These are phyloP conservation scores for Botrytis fragariae DNA, from an alignment of 2,329 filamentous ascomycete genomes.

Conservation along the genomic window DNA sequence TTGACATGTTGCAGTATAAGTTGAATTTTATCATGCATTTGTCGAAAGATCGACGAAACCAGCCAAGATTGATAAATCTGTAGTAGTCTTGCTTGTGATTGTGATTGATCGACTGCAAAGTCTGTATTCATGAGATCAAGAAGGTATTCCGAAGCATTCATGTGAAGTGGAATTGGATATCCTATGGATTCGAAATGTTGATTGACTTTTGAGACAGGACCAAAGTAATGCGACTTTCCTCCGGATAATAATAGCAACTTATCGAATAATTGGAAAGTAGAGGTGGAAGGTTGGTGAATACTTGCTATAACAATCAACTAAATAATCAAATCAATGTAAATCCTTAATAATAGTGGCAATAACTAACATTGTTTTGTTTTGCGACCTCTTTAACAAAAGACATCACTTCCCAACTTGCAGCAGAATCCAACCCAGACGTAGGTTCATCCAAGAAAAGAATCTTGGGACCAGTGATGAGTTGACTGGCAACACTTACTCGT, in stretches of 20 bases:
- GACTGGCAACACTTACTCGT: constrained; percentile 73
- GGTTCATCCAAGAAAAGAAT: constrained; percentile 80
- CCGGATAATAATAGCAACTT: constrained; percentile 71
- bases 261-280: constrained; percentile 78
- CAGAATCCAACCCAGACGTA: constrained; percentile 79
- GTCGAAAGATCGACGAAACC: constrained; percentile 44
- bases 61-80: constrained; percentile 56
- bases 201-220: constrained; percentile 56
- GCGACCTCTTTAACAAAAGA: constrained; percentile 54
- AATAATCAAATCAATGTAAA: constrained; percentile 43
- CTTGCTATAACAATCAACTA: constrained; percentile 75
- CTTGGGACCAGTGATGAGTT: constrained; percentile 69
- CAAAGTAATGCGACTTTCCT: constrained; percentile 72
- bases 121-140: constrained; percentile 78
- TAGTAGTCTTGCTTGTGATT: constrained; percentile 49
- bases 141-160: constrained; percentile 77
- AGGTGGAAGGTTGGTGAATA: constrained; percentile 81
- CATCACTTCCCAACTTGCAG: constrained; percentile 58
- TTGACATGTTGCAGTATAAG: constrained; percentile 21
- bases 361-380: constrained; percentile 54
- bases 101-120: constrained; percentile 55
- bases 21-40: constrained; percentile 37
- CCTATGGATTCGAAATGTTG: constrained; percentile 63
- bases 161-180: constrained; percentile 62
- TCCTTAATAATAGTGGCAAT: background rate